A percentile compares a stretch with the other conserved stretches of the same genome.
These are phyloP conservation scores for Lipomyces oligophaga DNA, from an alignment of 805 yeast genomes.

Conservation along the genomic window DNA sequence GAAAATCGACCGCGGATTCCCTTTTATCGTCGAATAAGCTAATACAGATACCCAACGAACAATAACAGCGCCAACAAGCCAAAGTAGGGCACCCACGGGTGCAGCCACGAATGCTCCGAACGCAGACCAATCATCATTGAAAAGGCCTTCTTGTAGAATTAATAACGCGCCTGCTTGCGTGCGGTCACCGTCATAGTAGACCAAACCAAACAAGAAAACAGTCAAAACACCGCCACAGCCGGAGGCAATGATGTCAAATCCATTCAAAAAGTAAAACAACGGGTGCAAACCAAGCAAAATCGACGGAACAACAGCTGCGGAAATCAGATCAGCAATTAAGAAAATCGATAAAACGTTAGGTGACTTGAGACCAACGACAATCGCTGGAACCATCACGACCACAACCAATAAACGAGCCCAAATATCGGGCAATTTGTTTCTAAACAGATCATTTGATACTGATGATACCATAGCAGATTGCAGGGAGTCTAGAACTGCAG, in stretches of 20 bases:
- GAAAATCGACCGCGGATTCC: constrained; percentile 10
- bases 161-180: constrained; percentile 72
- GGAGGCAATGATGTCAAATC: constrained; percentile 76
- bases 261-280: constrained; percentile 63
- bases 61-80: constrained; percentile 32
- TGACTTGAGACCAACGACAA: constrained; percentile 80
- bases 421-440: constrained; percentile 66
- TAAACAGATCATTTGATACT: constrained; percentile 81
- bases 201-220: constrained; percentile 78
- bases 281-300: constrained; percentile 73
- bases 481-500: constrained; percentile 84
- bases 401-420: constrained; percentile 70
- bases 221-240: constrained; percentile 78
- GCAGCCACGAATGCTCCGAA: constrained; percentile 93
- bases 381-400: constrained; percentile 76
- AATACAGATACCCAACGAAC: constrained; percentile 9
- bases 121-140: constrained; percentile 83
- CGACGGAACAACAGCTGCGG: constrained; percentile 82
- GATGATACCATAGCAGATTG: constrained; percentile 87
- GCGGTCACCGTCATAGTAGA: constrained; percentile 64
- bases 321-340: constrained; percentile 83
- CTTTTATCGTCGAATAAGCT: constrained; percentile 2
- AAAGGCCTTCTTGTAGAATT: constrained; percentile 62
- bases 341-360: constrained; percentile 80
- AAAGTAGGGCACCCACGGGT: constrained; percentile 70